phyloP scores from a whole-genome alignment of 2,329 filamentous ascomycete genomes.

The Pseudofabraea citricarpa region DNA sequence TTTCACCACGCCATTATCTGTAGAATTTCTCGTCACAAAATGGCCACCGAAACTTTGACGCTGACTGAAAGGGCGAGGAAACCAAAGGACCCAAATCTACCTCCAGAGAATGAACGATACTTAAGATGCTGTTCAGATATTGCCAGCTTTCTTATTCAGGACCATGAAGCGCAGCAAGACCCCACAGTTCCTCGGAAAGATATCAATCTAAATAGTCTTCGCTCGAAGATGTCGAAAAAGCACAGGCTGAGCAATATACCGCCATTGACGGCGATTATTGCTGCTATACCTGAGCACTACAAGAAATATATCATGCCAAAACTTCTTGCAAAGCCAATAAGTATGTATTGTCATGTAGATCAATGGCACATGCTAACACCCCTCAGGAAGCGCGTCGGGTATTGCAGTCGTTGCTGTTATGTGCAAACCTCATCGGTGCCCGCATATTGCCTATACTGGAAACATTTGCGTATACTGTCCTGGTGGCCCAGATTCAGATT shows the following conservation, averaged over 20 bases:
- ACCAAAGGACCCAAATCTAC: constrained; percentile 68
- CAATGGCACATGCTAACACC: constrained; percentile 11
- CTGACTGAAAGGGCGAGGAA: constrained; percentile 44
- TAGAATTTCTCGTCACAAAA: constrained; percentile 30
- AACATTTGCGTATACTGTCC: constrained; percentile 99
- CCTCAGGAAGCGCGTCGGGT: constrained; percentile 81
- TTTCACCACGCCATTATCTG: constrained; percentile 7
- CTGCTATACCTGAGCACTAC: constrained; percentile 97
- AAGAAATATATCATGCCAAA: constrained; percentile 99
- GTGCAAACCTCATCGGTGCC: constrained; percentile 98
- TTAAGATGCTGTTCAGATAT: constrained; percentile 94
- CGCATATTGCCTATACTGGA: constrained; percentile 96
- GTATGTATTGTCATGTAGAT: constrained; percentile 42
- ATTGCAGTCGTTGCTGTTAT: constrained; percentile 98
- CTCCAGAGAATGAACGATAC: constrained; percentile 91
- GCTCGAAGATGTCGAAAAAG: constrained; percentile 87
- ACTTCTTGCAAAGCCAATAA: constrained; percentile 92
- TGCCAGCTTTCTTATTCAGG: constrained; percentile 87
- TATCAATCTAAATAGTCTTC: constrained; percentile 85
- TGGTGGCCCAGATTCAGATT: constrained; percentile 94
- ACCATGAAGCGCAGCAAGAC: constrained; percentile 79
- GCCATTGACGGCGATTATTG: constrained; percentile 92
- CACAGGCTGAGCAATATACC: constrained; percentile 84
- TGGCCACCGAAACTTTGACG: constrained; percentile 61
- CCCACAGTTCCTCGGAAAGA: constrained; percentile 71